Percentiles rank a stretch among this genome's conserved stretches.
Evolutionary conservation across 805 yeast species (phyloP).

Genomic region (Lipomyces anomalus): DNA sequence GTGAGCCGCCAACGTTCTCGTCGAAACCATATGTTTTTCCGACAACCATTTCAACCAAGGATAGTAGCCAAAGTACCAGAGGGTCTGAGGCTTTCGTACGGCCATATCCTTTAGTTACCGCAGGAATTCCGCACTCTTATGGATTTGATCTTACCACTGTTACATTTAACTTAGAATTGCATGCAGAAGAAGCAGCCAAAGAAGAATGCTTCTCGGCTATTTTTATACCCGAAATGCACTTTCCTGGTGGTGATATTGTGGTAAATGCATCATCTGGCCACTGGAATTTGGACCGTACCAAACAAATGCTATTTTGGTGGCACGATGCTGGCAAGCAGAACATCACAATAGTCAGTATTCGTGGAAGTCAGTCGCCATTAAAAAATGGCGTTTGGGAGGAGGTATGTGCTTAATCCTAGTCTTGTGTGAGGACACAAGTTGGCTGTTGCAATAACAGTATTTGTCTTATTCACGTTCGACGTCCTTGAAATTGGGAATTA

Average conservation of each 20-base stretch:
- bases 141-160: slow-evolving; percentile 53
- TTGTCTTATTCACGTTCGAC: too few species aligned
- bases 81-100: slow-evolving; percentile 71
- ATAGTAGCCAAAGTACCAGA: slow-evolving; percentile 52
- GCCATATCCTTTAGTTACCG: slow-evolving; percentile 63
- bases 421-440: too few species aligned
- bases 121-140: slow-evolving; percentile 51
- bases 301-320: slow-evolving; percentile 65
- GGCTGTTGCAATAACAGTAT: too few species aligned
- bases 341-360: slow-evolving; percentile 24
- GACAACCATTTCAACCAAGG: not conserved
- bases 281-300: slow-evolving; percentile 45
- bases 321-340: slow-evolving; percentile 46
- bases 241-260: slow-evolving; percentile 43
- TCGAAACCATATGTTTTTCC: not conserved
- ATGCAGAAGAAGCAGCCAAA: slow-evolving; percentile 16
- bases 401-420: too few species aligned
- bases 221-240: slow-evolving; percentile 70
- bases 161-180: slow-evolving; percentile 41
- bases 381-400: too few species aligned
- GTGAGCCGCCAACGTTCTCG: not conserved
- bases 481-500: too few species aligned
- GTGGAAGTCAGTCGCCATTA: slow-evolving; percentile 13
- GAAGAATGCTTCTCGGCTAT: slow-evolving; percentile 48
- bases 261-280: slow-evolving; percentile 53